phyloP scores from a whole-genome alignment of 768 basidiomycete species.

The Trametes gibbosa region DNA sequence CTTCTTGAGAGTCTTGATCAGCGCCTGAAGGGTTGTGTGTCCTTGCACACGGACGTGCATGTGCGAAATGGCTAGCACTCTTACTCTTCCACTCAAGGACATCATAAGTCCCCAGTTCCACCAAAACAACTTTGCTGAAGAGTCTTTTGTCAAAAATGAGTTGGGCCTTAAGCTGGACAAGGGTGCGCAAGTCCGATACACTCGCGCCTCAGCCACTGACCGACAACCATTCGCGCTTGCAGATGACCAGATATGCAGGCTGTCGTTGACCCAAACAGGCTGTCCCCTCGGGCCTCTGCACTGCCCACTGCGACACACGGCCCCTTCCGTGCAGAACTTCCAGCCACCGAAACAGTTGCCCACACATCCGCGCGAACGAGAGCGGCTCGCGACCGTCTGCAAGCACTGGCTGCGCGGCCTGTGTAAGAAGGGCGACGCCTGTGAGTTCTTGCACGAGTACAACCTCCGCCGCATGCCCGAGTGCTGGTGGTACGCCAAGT shows the following conservation, averaged over 20 bases:
- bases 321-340: slow-evolving; percentile 86
- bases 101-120: slow-evolving; percentile 89
- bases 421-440: slow-evolving; percentile 97
- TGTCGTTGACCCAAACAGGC: slow-evolving; percentile 75
- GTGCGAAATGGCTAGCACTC: slow-evolving; percentile 18
- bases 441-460: slow-evolving; percentile 99
- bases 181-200: slow-evolving; percentile 45
- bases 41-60: slow-evolving; percentile 11
- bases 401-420: slow-evolving; percentile 98
- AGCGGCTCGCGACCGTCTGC: slow-evolving; percentile 88
- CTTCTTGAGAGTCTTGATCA: neutral
- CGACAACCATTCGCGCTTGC: neutral
- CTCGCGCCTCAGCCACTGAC: slow-evolving; percentile 6
- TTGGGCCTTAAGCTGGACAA: slow-evolving; percentile 88
- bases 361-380: slow-evolving; percentile 78
- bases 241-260: slow-evolving; percentile 95
- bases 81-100: slow-evolving; percentile 42
- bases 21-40: neutral
- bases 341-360: slow-evolving; percentile 82
- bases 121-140: slow-evolving; percentile 85
- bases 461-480: slow-evolving; percentile 97
- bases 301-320: slow-evolving; percentile 91
- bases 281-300: slow-evolving; percentile 90
- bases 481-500: slow-evolving; percentile 98
- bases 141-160: slow-evolving; percentile 77